A percentile compares a stretch with the other conserved stretches of the same genome.
These are phyloP conservation scores for Fraxinus platypoda DNA, from an alignment of 305 asterid genomes.

Conservation along the genomic window DNA sequence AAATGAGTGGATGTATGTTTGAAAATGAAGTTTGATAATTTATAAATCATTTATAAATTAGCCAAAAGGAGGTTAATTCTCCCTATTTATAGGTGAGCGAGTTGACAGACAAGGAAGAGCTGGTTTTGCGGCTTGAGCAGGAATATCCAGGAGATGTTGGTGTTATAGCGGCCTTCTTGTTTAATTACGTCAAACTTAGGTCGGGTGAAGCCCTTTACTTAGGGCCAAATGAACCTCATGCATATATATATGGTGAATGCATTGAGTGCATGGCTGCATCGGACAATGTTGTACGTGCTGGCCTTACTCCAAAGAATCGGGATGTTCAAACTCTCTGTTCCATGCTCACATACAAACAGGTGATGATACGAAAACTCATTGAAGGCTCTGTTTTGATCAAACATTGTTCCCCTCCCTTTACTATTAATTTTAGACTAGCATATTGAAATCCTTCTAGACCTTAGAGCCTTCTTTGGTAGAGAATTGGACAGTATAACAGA, in stretches of 20 bases:
- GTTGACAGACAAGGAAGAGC: slow-evolving; percentile 67
- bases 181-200: slow-evolving; percentile 69
- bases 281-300: slow-evolving; percentile 95
- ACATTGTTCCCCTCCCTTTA: not conserved
- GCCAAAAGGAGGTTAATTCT: not conserved
- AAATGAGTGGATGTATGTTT: not conserved
- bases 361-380: slow-evolving; percentile 7
- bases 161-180: slow-evolving; percentile 67
- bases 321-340: slow-evolving; percentile 86
- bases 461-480: not conserved
- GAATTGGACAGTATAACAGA: not conserved
- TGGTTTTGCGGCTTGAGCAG: slow-evolving; percentile 68
- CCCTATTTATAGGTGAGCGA: slow-evolving; percentile 43
- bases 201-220: slow-evolving; percentile 89
- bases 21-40: not conserved
- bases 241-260: slow-evolving; percentile 83
- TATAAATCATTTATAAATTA: not conserved
- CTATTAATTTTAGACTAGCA: not conserved
- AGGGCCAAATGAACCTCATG: slow-evolving; percentile 95
- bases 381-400: not conserved
- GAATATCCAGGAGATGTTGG: slow-evolving; percentile 88
- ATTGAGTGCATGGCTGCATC: slow-evolving; percentile 98
- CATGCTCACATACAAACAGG: slow-evolving; percentile 98
- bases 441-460: not conserved
- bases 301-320: slow-evolving; percentile 83